These are phyloP conservation scores for Seiridium unicorne DNA, from an alignment of 2,329 filamentous ascomycete species.

Conservation along the genomic window DNA sequence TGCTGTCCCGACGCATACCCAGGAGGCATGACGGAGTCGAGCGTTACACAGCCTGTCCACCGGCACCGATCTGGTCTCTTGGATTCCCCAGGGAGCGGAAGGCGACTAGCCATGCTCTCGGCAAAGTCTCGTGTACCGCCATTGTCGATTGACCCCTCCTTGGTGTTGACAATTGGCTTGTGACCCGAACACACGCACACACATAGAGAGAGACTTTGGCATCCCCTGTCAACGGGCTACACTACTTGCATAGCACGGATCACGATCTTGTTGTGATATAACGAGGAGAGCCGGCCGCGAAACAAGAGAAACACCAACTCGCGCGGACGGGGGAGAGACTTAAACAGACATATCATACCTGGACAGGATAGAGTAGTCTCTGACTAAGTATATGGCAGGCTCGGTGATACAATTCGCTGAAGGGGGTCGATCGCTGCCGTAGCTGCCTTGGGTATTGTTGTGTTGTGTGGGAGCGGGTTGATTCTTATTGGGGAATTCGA, in stretches of 20 bases:
- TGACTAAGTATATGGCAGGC: no score
- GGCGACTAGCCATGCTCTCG: conserved; percentile 5
- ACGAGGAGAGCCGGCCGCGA: no score
- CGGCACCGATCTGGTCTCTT: neutral
- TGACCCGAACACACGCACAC: neutral
- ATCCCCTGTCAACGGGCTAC: neutral
- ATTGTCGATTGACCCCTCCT: neutral
- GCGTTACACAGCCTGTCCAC: neutral
- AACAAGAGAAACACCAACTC: no score
- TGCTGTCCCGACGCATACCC: neutral
- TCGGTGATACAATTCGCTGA: no score
- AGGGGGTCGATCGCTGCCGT: no score
- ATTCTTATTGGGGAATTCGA: no score
- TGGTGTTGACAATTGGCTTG: neutral
- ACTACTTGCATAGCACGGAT: neutral
- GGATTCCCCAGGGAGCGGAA: conserved; percentile 4
- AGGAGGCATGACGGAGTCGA: neutral
- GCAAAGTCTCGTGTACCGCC: neutral
- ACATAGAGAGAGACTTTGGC: neutral
- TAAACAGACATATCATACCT: no score
- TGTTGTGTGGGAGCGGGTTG: no score
- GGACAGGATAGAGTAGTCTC: no score
- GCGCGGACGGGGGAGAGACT: no score
- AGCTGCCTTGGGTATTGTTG: no score
- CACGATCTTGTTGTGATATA: no score